Evolutionary conservation across 257 asterid species (phyloP), one percentile per base, ranked within the genome.

Genomic region (Paraleonurus japonicus): DNA sequence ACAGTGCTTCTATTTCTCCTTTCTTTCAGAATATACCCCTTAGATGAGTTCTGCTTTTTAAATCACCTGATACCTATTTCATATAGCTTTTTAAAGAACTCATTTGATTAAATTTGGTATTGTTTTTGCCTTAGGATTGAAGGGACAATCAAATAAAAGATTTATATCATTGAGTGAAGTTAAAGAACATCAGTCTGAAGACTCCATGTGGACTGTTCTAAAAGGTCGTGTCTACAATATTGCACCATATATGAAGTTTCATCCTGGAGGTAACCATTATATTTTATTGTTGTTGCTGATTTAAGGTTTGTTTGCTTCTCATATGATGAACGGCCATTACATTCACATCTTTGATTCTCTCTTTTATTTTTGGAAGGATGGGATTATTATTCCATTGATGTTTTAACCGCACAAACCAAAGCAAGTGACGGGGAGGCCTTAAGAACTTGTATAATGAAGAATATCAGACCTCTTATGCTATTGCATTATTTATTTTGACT

Each of bases 171-270:
- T 88, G 81, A 82, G 71, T 59, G 99, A 94, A 81, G 97, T 94
- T 75, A 94, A 86, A 72, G 89, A 91, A 57, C 88, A 94, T 80
- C 85, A 84, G 78, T 84, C 85, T 60, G 97, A 76, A 78, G 96
- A 78, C 65, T 79, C 91, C 70, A 88, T 94, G 99, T 94, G 99
- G 99, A 94, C 99, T 67, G 96, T 89, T 78, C 90, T 94, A 13
- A 91, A 91, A 87, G 96, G 99, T 1, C 92, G 85, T 57, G 97
- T 94, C 60, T 94, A 94, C 85, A 91, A 94, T 78, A 79, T 94
- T 74, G 61, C 94, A 45, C 96, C 99, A 33, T 94, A 91, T 78
- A 87, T 91, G 95, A 94, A 91, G 78, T 94, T 94, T 80, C 99
- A 94, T 75, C 99, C 99, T 33, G 99, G 99, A 87, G 99, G 99